phyloP scores from a whole-genome alignment of 805 yeast species.

The Wickerhamiella spandovensis region DNA sequence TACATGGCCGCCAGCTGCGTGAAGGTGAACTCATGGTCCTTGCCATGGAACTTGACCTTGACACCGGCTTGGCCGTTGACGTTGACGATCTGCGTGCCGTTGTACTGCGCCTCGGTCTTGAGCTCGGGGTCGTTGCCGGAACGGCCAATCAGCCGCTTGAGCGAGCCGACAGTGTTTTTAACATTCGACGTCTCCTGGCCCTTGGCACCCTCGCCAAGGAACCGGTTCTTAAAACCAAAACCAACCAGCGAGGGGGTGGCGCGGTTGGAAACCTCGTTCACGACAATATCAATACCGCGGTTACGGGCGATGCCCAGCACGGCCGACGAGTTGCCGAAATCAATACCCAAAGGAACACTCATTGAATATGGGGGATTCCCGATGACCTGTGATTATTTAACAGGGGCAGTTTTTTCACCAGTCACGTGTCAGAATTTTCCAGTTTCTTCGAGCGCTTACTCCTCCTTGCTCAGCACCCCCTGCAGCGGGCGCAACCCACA shows the following conservation, averaged over 20 bases:
- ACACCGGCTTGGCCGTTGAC: slow-evolving; percentile 66
- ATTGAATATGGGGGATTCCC: not conserved
- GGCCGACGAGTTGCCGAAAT: slow-evolving; percentile 89
- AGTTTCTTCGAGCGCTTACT: not conserved
- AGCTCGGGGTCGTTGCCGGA: slow-evolving; percentile 63
- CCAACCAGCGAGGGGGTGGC: slow-evolving; percentile 88
- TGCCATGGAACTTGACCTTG: slow-evolving; percentile 72
- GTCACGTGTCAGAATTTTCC: not conserved
- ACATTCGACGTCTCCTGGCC: slow-evolving; percentile 93
- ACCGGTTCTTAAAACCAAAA: slow-evolving; percentile 78
- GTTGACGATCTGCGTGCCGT: slow-evolving; percentile 59
- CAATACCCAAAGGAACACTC: slow-evolving; percentile 60
- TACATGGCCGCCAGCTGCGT: slow-evolving; percentile 92
- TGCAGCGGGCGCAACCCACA: no score
- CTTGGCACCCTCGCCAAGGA: slow-evolving; percentile 90
- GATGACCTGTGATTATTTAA: not conserved
- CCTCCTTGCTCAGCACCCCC: no score
- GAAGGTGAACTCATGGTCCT: slow-evolving; percentile 65
- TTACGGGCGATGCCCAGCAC: slow-evolving; percentile 90
- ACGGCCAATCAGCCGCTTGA: slow-evolving; percentile 86
- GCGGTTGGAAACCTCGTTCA: slow-evolving; percentile 97
- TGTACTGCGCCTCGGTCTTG: slow-evolving; percentile 56
- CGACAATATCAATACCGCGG: slow-evolving; percentile 96
- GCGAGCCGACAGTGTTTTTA: slow-evolving; percentile 89
- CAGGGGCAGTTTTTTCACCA: not conserved